Evolutionary conservation across 257 asterid genomes (phyloP).

Genomic region (Solanum arcanum): DNA sequence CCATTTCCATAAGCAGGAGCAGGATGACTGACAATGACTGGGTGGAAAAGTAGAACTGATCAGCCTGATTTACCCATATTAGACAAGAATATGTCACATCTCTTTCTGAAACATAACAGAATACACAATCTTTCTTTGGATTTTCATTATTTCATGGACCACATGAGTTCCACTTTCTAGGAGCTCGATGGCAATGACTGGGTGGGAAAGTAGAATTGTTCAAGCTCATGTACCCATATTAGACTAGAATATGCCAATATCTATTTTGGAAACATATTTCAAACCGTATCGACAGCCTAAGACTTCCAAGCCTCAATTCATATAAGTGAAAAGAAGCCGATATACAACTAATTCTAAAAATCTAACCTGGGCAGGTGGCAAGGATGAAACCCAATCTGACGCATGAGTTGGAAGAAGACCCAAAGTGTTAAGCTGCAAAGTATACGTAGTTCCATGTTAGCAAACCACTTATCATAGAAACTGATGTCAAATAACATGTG

Average conservation of each 20-base stretch:
- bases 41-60: neutral
- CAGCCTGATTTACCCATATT: neutral
- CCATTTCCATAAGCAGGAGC: neutral
- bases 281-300: neutral
- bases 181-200: neutral
- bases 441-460: neutral
- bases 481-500: neutral
- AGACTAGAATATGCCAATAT: neutral
- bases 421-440: conserved; percentile 72
- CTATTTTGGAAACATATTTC: neutral
- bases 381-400: conserved; percentile 96
- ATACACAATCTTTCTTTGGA: neutral
- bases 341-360: neutral
- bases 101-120: neutral
- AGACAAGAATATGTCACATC: neutral
- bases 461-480: neutral
- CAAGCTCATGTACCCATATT: neutral
- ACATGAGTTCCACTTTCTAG: neutral
- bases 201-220: neutral
- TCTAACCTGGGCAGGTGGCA: conserved; percentile 94
- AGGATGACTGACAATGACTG: neutral
- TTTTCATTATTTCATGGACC: neutral
- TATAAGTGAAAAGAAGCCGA: neutral
- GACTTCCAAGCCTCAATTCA: neutral
- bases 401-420: conserved; percentile 99